Base-by-base conservation (phyloP, 2,329 filamentous ascomycete genomes). In the Fusarium coffeatum region DNA sequence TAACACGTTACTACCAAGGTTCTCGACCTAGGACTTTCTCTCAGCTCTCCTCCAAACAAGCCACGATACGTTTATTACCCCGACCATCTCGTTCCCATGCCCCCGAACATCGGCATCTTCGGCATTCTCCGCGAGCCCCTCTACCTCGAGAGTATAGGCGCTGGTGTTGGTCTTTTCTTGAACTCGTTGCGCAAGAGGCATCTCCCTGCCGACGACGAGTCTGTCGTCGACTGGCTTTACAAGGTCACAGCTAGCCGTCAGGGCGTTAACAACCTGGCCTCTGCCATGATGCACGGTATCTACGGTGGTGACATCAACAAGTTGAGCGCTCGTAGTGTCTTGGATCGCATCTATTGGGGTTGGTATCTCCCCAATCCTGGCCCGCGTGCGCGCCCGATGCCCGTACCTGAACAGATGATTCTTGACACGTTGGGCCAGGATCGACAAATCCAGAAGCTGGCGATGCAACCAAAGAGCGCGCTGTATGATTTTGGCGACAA, bases 241-340 rank as follows among this genome's bases (percentile, higher is more conserved):
- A 53, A 70, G 18, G 55, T 80, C 41, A 77, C 66, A 51, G 73
- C 74, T 41, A 77, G 76, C 67, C 56, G 67, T 41, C 61, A 75
- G 34, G 69, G 92, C 9, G 88, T 89, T 16, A 85, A 96, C 72
- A 94, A 97, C 73, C 56, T 97, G 20, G 80, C 89, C 9, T 97
- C 93, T 8, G 93, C 90, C 54, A 81, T 89, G 76, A 75, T 93
- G 55, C 96, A 98, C 79, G 96, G 96, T 43, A 93, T 98, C 62
- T 97, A 97, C 79, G 96, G 94, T 23, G 96, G 96, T 8, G 92
- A 98, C 79, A 88, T 97, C 49, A 89, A 92, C 78, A 86, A 91
- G 76, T 83, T 98, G 53, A 97, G 94, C 79, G 89, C 88, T 49
- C 89, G 88, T 72, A 89, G 88, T 53, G 82, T 90, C 12, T 71